These are phyloP conservation scores for Coemansia sp. DNA, from an alignment of 192 early-diverging fungal genomes.

Conservation along the genomic window DNA sequence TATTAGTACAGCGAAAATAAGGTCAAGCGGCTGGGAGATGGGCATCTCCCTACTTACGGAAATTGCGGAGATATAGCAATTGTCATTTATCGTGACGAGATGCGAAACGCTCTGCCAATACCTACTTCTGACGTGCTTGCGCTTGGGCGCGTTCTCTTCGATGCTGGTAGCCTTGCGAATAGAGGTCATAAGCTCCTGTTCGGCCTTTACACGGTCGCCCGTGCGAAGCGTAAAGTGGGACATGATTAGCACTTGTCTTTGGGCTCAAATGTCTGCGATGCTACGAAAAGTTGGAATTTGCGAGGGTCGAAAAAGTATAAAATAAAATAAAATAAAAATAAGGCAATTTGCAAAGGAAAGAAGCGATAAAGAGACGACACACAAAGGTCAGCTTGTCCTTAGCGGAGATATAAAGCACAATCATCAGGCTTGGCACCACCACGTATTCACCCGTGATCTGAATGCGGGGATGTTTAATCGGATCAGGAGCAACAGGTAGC, in stretches of 20 bases:
- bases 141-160: conserved; percentile 94
- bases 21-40: neutral
- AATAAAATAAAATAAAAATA: neutral
- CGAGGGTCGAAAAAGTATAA: neutral
- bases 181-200: conserved; percentile 79
- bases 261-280: neutral
- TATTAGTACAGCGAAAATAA: neutral
- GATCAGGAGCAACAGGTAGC: neutral
- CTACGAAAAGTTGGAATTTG: neutral
- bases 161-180: conserved; percentile 88
- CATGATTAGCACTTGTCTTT: neutral
- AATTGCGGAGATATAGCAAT: neutral
- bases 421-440: neutral
- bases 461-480: conserved; percentile 4
- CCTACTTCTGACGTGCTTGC: conserved; percentile 82
- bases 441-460: neutral
- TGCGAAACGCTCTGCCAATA: neutral
- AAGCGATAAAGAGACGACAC: neutral
- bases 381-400: neutral
- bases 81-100: neutral
- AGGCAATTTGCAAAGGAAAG: neutral
- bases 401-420: neutral
- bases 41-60: neutral
- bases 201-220: conserved; percentile 70
- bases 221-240: conserved; percentile 58